A percentile compares a stretch with the other conserved stretches of the same genome.
Evolutionary conservation across 2,329 filamentous ascomycete genomes (phyloP).

Genomic region (Coniochaeta sp.): DNA sequence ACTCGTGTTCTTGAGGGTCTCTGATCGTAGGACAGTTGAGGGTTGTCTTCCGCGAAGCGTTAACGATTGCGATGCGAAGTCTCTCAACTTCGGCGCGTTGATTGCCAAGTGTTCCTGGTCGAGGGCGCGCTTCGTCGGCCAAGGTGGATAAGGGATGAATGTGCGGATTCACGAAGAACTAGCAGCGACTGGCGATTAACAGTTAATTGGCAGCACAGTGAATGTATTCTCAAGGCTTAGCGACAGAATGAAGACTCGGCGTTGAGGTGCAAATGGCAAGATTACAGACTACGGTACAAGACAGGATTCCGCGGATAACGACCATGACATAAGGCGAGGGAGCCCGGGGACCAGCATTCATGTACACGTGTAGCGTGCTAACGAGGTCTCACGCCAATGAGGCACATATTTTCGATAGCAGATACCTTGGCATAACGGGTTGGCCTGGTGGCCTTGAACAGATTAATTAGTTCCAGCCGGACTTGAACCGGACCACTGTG

Average conservation of each 20-base stretch:
- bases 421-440: background rate
- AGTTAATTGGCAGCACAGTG: background rate
- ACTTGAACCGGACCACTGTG: background rate
- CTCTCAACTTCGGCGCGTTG: no score
- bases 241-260: background rate
- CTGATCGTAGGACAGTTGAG: no score
- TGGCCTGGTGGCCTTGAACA: background rate
- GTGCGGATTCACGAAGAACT: background rate
- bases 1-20: background rate
- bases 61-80: no score
- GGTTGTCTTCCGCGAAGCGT: no score
- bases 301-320: background rate
- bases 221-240: background rate
- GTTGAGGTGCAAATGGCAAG: background rate
- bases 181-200: background rate
- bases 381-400: background rate
- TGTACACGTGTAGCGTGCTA: background rate
- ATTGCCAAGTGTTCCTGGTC: no score
- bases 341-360: background rate
- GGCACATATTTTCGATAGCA: background rate
- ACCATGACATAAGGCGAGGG: background rate
- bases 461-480: background rate
- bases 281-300: background rate
- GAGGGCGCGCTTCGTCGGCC: background rate
- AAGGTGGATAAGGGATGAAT: background rate